Evolutionary conservation across 768 basidiomycete genomes (phyloP).

Genomic region (Porpolomopsis calyptriformis): DNA sequence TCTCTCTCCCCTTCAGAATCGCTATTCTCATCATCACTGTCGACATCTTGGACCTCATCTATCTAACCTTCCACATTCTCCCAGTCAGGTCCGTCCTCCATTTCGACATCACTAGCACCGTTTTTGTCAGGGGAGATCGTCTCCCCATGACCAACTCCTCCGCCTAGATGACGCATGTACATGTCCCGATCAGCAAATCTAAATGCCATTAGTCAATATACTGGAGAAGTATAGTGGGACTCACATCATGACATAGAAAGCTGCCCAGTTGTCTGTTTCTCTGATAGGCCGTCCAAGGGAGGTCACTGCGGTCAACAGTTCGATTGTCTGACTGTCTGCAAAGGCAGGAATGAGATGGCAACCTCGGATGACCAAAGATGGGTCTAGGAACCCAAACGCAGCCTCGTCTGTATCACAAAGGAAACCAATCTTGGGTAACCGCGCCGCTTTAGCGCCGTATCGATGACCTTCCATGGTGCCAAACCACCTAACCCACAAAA

Average conservation of each 20-base stretch:
- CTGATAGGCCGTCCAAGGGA: not conserved
- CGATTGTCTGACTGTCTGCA: slow-evolving; percentile 10
- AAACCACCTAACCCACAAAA: slow-evolving; percentile 10
- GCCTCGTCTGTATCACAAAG: slow-evolving; percentile 16
- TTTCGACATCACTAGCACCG: not conserved
- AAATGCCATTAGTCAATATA: not conserved
- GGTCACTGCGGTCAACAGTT: slow-evolving; percentile 1
- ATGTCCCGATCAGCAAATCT: slow-evolving; percentile 22
- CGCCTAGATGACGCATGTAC: slow-evolving; percentile 17
- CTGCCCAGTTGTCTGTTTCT: slow-evolving; percentile 20
- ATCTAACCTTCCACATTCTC: too few relatives aligned
- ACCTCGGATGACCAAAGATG: slow-evolving; percentile 26
- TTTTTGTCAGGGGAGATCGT: not conserved
- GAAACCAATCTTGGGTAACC: slow-evolving; percentile 18
- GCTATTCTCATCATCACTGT: too few relatives aligned
- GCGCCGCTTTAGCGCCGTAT: not conserved
- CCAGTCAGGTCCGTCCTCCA: not conserved
- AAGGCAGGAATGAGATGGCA: slow-evolving; percentile 36
- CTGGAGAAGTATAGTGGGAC: slow-evolving; percentile 7
- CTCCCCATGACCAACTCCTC: too few relatives aligned
- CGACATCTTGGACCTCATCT: too few relatives aligned
- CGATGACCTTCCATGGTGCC: not conserved
- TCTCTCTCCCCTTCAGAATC: too few relatives aligned
- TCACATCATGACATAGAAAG: slow-evolving; percentile 28
- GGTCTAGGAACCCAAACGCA: slow-evolving; percentile 40